Base-by-base conservation (phyloP, 768 basidiomycete genomes). In the Tricholoma furcatifolium region DNA sequence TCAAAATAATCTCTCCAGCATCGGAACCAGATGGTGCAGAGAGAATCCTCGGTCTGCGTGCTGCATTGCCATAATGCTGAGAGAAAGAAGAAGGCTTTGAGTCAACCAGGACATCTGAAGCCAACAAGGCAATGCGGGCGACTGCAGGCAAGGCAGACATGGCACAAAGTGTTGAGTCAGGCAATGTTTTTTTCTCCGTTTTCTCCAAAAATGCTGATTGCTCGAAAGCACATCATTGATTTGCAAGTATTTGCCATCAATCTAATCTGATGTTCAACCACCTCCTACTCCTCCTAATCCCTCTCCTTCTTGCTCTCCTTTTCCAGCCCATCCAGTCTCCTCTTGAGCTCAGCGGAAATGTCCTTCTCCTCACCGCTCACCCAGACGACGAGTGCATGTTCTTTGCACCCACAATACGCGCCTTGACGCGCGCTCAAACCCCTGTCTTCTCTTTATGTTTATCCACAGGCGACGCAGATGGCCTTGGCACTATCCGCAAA, bases 361-460 rank as follows among this genome's bases (percentile, higher is more conserved):
- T 90, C 31, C 73, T 93, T 34, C 67, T 97, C 3, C 67, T 98
- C 41, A 96, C 94, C 0, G 93, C 94, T 23, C 94, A 98, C 65
- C 94, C 94, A 2, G 94, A 97, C 65, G 94, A 98, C 65, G 94
- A 97, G 71, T 85, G 84, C 66, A 81, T 95, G 78, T 98, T 98
- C 77, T 98, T 98, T 66, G 84, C 85, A 3, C 94, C 94, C 0
- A 93, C 91, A 0, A 67, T 96, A 12, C 70, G 86, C 30, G 75
- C 79, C 2, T 74, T 94, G 58, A 36, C 23, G 24, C 47, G 51
- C 24, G 40, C 63, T 43, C 30, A 49, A 56, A 60, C 40, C 30
- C 43, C 24, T 36, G 47, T 36, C 0, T 81, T 73, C 57, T 88
- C 81, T 0, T 63, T 95, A 15, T 93, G 91, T 54, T 63, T 98